These are phyloP conservation scores for Scutellaria minor DNA, from an alignment of 257 asterid species.

Conservation along the genomic window DNA sequence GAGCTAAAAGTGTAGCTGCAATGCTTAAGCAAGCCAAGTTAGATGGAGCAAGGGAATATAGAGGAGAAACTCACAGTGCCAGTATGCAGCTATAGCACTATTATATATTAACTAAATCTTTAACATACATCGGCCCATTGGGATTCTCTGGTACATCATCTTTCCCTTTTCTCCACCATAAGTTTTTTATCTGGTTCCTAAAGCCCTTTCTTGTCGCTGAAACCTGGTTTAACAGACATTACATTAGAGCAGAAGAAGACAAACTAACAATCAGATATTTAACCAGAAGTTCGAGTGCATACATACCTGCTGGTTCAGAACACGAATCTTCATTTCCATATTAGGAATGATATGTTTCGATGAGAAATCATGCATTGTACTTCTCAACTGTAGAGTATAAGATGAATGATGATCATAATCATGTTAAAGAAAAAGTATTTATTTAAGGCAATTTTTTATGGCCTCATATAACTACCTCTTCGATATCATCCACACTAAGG, in stretches of 20 bases:
- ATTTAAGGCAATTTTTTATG: constrained; percentile 29
- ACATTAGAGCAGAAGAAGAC: constrained; percentile 23
- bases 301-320: constrained; percentile 88
- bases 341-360: constrained; percentile 94
- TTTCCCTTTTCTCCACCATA: constrained; percentile 99
- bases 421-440: constrained; percentile 29
- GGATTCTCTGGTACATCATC: constrained; percentile 81
- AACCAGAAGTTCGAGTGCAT: constrained; percentile 32
- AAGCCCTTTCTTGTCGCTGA: constrained; percentile 98
- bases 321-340: constrained; percentile 93
- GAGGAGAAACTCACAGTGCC: constrained; percentile 29
- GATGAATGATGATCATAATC: constrained; percentile 30
- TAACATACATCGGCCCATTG: constrained; percentile 64
- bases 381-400: constrained; percentile 65
- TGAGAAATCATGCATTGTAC: constrained; percentile 74
- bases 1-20: constrained; percentile 96
- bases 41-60: constrained; percentile 35
- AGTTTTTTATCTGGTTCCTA: constrained; percentile 93
- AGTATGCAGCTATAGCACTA: constrained; percentile 29
- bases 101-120: constrained; percentile 35
- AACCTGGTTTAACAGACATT: constrained; percentile 58
- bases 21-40: constrained; percentile 47
- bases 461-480: constrained; percentile 63
- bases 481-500: constrained; percentile 77
- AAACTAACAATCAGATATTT: constrained; percentile 11